phyloP scores from a whole-genome alignment of 352 stramenopile genomes.

The Phytopythium cucurbitacearum region DNA sequence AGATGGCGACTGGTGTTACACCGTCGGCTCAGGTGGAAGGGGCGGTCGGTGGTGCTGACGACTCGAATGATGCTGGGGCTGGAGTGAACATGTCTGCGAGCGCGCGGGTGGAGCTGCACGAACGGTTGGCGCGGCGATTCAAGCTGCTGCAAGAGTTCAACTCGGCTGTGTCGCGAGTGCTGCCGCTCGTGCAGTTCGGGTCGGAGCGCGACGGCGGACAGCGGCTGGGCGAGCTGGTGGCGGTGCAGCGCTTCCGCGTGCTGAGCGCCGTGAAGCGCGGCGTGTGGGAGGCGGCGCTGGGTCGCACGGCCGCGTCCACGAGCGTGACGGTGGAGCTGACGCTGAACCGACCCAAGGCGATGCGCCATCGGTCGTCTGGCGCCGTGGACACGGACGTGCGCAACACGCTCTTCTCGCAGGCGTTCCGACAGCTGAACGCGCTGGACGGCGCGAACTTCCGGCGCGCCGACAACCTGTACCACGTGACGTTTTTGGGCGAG shows the following conservation, averaged over 20 bases:
- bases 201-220: conserved; percentile 7
- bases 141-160: conserved; percentile 80
- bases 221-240: conserved; percentile 29
- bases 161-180: conserved; percentile 41
- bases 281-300: conserved; percentile 68
- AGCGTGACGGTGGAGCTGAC: conserved; percentile 55
- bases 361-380: conserved; percentile 59
- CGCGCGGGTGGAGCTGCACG: conserved; percentile 16
- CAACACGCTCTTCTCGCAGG: conserved; percentile 79
- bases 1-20: conserved; percentile 35
- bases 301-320: conserved; percentile 37
- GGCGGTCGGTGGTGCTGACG: neutral
- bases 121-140: conserved; percentile 54
- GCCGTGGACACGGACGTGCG: conserved; percentile 58
- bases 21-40: no score
- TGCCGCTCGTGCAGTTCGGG: conserved; percentile 48
- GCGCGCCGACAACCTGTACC: conserved; percentile 68
- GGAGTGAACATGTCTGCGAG: neutral
- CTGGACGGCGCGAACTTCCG: conserved; percentile 65
- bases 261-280: conserved; percentile 69
- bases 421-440: conserved; percentile 73
- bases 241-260: conserved; percentile 51
- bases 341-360: conserved; percentile 80
- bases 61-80: neutral
- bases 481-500: conserved; percentile 83